phyloP scores from a whole-genome alignment of 1,139 yeast genomes.

The Blastobotrys persicus region DNA sequence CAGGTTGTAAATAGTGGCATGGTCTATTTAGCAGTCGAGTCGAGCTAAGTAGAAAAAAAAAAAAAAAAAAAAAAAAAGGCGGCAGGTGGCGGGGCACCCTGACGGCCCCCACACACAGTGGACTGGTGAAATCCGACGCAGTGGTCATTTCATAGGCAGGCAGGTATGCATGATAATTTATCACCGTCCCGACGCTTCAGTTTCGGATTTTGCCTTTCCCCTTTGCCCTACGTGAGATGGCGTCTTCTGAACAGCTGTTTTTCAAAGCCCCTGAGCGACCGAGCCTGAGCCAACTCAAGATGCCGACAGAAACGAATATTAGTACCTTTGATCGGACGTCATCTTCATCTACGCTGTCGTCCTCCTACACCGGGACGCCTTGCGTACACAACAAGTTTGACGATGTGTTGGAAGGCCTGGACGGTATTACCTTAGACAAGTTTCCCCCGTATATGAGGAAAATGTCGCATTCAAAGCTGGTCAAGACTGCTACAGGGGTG shows the following conservation, averaged over 20 bases:
- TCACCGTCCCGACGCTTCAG: too few relatives aligned
- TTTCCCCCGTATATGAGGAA: conserved; percentile 24
- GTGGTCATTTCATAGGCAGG: too few relatives aligned
- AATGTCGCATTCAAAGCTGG: conserved; percentile 19
- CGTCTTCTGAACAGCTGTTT: not conserved
- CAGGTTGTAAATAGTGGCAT: too few relatives aligned
- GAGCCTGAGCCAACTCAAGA: conserved; percentile 3
- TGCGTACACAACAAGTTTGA: conserved; percentile 28
- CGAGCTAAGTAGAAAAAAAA: too few relatives aligned
- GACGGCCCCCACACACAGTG: not conserved
- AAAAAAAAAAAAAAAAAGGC: too few relatives aligned
- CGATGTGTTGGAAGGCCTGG: conserved; percentile 28
- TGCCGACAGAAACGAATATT: not conserved
- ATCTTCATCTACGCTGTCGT: not conserved
- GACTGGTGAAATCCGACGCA: not conserved
- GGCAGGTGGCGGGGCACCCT: not conserved
- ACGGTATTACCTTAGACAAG: conserved; percentile 25
- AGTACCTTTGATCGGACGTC: not conserved
- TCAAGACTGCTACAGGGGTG: conserved; percentile 85
- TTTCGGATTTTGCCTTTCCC: too few relatives aligned
- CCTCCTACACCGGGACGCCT: conserved; percentile 18
- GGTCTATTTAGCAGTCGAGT: too few relatives aligned
- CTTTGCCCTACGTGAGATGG: not conserved
- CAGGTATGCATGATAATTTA: not conserved
- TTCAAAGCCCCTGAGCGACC: not conserved